phyloP scores from a whole-genome alignment of 2,329 filamentous ascomycete species.

The Fusarium beomiforme region DNA sequence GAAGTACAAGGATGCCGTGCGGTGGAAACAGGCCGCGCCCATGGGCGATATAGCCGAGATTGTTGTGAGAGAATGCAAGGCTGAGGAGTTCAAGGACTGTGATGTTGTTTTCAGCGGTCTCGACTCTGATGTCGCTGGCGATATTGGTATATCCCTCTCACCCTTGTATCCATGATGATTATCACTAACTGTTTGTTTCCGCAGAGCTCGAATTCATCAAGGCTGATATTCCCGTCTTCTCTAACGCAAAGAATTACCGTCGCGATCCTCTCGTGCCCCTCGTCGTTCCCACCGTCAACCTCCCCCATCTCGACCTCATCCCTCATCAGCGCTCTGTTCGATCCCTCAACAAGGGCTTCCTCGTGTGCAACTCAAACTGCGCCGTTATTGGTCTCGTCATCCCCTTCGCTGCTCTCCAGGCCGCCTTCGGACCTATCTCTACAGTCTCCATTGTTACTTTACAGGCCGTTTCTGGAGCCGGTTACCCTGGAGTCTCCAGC shows the following conservation, averaged over 20 bases:
- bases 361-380: conserved; percentile 98
- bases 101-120: conserved; percentile 94
- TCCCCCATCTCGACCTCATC: conserved; percentile 86
- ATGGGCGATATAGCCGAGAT: conserved; percentile 85
- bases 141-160: conserved; percentile 74
- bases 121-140: conserved; percentile 90
- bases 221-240: conserved; percentile 91
- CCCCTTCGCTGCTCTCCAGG: conserved; percentile 89
- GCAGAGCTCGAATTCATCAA: conserved; percentile 90
- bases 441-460: conserved; percentile 84
- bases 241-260: conserved; percentile 97
- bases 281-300: conserved; percentile 95
- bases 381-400: conserved; percentile 96
- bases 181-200: conserved; percentile 3
- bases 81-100: conserved; percentile 86
- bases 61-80: conserved; percentile 84
- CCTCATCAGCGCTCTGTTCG: conserved; percentile 84
- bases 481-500: conserved; percentile 87
- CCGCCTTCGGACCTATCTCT: conserved; percentile 85
- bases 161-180: neutral
- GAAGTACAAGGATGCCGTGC: conserved; percentile 92
- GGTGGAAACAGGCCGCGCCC: conserved; percentile 90
- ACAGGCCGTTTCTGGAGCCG: conserved; percentile 93
- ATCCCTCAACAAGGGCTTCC: conserved; percentile 82
- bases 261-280: conserved; percentile 89